Conservation (phyloP, 768 basidiomycete genomes). For the Boletus bicolor region DNA sequence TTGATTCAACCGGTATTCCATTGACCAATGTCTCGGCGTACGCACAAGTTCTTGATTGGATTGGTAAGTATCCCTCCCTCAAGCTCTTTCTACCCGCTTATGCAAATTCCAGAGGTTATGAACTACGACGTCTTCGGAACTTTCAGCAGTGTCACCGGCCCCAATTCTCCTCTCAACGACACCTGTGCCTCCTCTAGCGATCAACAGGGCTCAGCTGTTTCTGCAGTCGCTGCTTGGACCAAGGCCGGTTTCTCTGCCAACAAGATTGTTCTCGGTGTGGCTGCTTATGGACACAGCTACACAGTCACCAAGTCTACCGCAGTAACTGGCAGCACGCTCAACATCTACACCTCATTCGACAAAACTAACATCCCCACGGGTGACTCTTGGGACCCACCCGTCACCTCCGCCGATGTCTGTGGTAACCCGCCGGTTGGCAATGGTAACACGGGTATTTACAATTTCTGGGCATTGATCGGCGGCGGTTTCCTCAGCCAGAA, state of each 20-base stretch:
- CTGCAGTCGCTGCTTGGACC: constrained; percentile 72
- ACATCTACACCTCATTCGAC: constrained; percentile 54
- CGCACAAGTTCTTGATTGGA: constrained; percentile 68
- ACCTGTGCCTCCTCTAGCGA: constrained; percentile 58
- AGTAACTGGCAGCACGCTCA: constrained; percentile 28
- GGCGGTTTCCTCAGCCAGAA: constrained; percentile 48
- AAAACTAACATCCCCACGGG: constrained; percentile 42
- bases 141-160: constrained; percentile 56
- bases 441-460: constrained; percentile 49
- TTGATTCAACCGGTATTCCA: constrained; percentile 52
- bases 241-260: constrained; percentile 68
- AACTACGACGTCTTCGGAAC: constrained; percentile 65
- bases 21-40: constrained; percentile 63
- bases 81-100: background rate
- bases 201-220: constrained; percentile 72
- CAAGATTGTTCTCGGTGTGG: constrained; percentile 80
- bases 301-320: constrained; percentile 26
- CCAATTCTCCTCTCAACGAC: constrained; percentile 83
- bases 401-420: constrained; percentile 52
- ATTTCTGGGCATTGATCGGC: constrained; percentile 61
- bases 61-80: constrained; percentile 40
- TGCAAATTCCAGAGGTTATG: constrained; percentile 53
- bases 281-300: constrained; percentile 82
- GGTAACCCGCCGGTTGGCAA: constrained; percentile 48
- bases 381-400: constrained; percentile 52